Base-by-base conservation (phyloP, 257 asterid species). In the Solanum medicagineum region DNA sequence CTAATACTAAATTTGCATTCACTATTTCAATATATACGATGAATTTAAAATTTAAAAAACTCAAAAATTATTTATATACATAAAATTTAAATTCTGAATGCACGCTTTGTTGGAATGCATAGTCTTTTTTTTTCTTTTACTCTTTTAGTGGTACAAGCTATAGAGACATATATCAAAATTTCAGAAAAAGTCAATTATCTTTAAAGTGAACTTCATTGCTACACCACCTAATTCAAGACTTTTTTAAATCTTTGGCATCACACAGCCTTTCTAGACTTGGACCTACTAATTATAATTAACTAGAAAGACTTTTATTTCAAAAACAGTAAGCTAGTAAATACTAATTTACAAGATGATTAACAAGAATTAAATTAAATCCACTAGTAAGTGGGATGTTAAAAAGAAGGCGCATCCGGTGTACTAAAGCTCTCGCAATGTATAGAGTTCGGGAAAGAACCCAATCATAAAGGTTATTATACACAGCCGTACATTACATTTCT, bases 41-140 rank as follows among this genome's bases (percentile, higher is more conserved):
- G 26, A 17, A 40, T 69, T 9, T 2, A 69, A 69, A 10, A 69
- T 1, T 8, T 32, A 68, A 32, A 29, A 29, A 36, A 6, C 0
- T 10, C 15, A 0, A 1, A 16, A 69, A 69, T 17, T 0, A 0
- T 7, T 36, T 68, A 17, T 16, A 68, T 2, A 0, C 11, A 1
- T 42, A 42, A 19, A 10, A 19, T 42, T 70, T 40, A 70, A 40
- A 70, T 70, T 42, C 0, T 42, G 0, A 19, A 19, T 19, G 2
- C 8, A 5, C 17, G 0, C 0, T 0, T 1, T 2, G 1, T 8
- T 8, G 6, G 2, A 1, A 45, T 12, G 8, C 0, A 75, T 49
- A 4, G 0, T 8, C 24, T 15, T 15, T n/a, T n/a, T n/a, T n/a
- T 22, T 24, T 22, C 24, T 75, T 9, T 4, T 75, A 49, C 60